Base-by-base conservation (phyloP, 441 rosid species). In the Sinapis alba region DNA sequence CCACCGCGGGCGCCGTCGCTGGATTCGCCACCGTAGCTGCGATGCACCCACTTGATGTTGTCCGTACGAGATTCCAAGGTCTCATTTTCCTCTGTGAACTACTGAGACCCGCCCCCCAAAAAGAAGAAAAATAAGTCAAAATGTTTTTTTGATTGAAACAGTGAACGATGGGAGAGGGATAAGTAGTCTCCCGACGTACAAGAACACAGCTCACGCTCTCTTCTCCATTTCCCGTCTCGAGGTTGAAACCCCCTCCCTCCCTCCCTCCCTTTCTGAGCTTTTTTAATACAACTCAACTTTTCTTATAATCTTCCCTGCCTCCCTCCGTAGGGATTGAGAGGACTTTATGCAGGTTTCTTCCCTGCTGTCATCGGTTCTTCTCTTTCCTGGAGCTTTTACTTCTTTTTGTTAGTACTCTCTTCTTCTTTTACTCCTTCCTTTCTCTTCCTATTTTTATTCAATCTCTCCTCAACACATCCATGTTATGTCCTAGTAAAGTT, bases 61-160 rank as follows among this genome's bases (percentile, higher is more conserved):
- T 93, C 36, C 95, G 96, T 20, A 91, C 98, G 13, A 86, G 98
- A 61, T 95, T 95, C 76, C 98, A 91, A 88, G 99, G 99, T 92
- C 47, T 64, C 65, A 0, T 32, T n/a, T 12, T 68, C 43, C 36
- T 10, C n/a, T 59, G 7, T 19, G 38, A 62, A 53, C 36, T 34
- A n/a, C n/a, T n/a, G n/a, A n/a, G 6, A 56, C 26, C 8, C n/a
- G n/a, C n/a, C n/a, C n/a, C n/a, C 18, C 50, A 12, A 43, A 43
- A 45, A 16, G 2, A 2, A 7, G 7, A 45, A 21, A 20, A 30
- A 21, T 0, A 36, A 2, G 12, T 50, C 50, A 67, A 0, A n/a
- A n/a, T n/a, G n/a, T 41, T 10, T 62, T 68, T 18, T 12, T 70
- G 57, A 59, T 61, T 20, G 19, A 43, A 56, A 70, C 78, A 95